phyloP scores from a whole-genome alignment of 495 filamentous ascomycete species.

The Clavariopsis aquatica region DNA sequence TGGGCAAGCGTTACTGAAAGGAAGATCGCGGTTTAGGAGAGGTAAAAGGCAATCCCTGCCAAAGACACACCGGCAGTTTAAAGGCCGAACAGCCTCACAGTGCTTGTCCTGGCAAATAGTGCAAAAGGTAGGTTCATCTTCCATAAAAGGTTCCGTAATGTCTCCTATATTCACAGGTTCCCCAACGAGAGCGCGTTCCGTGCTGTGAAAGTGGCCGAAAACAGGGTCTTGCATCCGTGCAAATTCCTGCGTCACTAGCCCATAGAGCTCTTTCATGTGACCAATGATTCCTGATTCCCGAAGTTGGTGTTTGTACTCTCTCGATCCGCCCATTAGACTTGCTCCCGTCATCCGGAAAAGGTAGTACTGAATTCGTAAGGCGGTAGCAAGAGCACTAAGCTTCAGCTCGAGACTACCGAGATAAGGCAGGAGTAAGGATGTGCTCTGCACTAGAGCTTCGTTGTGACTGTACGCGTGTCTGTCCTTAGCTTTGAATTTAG shows the following conservation, averaged over 20 bases:
- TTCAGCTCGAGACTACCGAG: conserved; percentile 3
- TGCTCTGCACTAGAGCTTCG: background rate
- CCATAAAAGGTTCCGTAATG: background rate
- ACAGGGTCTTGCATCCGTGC: conserved; percentile 8
- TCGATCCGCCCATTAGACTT: background rate
- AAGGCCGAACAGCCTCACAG: background rate
- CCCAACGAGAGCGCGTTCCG: background rate
- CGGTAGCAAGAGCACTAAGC: conserved; percentile 4
- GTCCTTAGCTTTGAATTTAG: too few relatives aligned
- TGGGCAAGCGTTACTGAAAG: conserved; percentile 12
- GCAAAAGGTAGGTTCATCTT: background rate
- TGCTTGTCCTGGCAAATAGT: conserved; percentile 5
- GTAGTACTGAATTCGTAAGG: conserved; percentile 7
- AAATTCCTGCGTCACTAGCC: conserved; percentile 1
- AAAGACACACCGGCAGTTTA: background rate
- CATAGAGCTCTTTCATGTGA: background rate
- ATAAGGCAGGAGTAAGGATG: background rate
- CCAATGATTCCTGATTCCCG: background rate
- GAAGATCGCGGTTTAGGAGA: conserved; percentile 1
- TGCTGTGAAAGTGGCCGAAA: conserved; percentile 5
- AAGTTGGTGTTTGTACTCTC: background rate
- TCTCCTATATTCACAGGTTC: background rate
- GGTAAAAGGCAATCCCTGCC: background rate
- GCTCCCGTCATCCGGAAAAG: conserved; percentile 7
- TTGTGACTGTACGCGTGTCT: background rate